Evolutionary conservation across 768 basidiomycete genomes (phyloP), one percentile per base, ranked within the genome.

Genomic region (Leccinum olivaceopallidum): DNA sequence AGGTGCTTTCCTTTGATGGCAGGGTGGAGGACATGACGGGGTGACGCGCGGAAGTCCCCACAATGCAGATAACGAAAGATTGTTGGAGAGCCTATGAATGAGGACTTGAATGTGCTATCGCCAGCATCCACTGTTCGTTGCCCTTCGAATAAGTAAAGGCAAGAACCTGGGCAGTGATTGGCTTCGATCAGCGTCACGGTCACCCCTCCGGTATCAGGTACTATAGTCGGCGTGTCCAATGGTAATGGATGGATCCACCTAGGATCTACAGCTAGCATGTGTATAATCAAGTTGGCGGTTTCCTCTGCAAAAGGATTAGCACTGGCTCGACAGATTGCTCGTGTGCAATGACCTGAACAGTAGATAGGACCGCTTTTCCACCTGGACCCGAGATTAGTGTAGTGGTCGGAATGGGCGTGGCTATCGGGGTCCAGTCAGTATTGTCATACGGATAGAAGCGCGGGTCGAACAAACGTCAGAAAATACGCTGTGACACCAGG

Each of bases 101-200:
- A 76, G 0, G 90, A 91, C 61, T 83, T 86, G 79, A 86, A 90
- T 4, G 78, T 76, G 59, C 88, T 90, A 70, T 96, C 94, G 0
- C 95, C 95, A 0, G 94, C 92, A 70, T 96, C 80, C 57, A 89
- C 78, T 0, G 95, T 98, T 71, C 98, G 95, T 47, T 75, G 83
- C 6, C 97, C 96, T 75, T 98, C 94, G 67, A 95, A 98, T 36
- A 96, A 80, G 75, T 98, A 98, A 26, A 99, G 78, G 60, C 88
- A 93, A 2, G 95, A 97, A 5, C 97, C 97, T 6, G 97, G 97
- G 82, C 96, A 98, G 70, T 98, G 97, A 72, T 99, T 98, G 10
- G 96, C 97, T 68, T 97, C 93, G n/a, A 99, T 94, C 44, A 95
- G 84, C 2, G 94, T 98, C 5, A 98, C 95, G 39, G 77, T 79